Evolutionary conservation across 2,329 filamentous ascomycete species (phyloP).

Genomic region (Grosmannia clavigera): DNA sequence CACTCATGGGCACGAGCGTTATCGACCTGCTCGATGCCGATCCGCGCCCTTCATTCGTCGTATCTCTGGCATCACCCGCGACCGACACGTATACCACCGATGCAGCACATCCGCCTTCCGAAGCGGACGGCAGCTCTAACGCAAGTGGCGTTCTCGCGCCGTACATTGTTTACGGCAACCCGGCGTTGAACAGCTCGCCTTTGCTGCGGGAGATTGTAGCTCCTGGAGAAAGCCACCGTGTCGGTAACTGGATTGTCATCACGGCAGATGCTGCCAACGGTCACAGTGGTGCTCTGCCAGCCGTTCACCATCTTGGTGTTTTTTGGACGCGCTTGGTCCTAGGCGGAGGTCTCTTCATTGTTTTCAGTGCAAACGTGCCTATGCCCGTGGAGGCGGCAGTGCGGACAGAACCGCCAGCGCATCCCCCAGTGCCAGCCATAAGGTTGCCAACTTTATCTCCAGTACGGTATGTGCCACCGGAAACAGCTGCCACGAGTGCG

Average conservation of each 20-base stretch:
- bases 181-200: constrained; percentile 14
- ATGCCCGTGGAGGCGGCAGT: background rate
- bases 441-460: too few species aligned
- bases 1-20: constrained; percentile 16
- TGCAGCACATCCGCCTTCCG: background rate
- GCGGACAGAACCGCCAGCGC: background rate
- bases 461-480: too few species aligned
- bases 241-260: constrained; percentile 16
- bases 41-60: constrained; percentile 23
- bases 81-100: background rate
- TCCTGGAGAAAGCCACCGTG: constrained; percentile 6
- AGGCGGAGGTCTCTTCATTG: constrained; percentile 3
- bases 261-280: background rate
- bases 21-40: constrained; percentile 27
- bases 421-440: background rate
- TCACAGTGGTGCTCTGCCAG: background rate
- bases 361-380: constrained; percentile 9
- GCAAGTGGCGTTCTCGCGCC: background rate
- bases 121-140: background rate
- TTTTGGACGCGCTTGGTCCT: constrained; percentile 12
- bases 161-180: constrained; percentile 17
- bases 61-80: constrained; percentile 5
- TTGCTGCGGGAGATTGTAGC: constrained; percentile 10
- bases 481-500: too few species aligned
- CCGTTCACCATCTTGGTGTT: constrained; percentile 4